phyloP scores from a whole-genome alignment of 2,329 filamentous ascomycete species.

The Aspergillus flavus region DNA sequence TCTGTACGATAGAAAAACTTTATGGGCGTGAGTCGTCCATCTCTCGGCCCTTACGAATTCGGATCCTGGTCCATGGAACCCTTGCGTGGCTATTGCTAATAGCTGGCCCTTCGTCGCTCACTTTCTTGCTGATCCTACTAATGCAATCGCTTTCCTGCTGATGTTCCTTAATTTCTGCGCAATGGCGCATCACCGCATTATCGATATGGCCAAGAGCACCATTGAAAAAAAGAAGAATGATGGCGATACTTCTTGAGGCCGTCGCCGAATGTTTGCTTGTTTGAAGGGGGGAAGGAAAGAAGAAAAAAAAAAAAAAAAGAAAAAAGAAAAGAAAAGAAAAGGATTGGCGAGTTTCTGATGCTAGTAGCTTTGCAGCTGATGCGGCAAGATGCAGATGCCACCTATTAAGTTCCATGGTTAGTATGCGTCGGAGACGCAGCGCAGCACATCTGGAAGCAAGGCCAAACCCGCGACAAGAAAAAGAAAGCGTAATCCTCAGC shows the following conservation, averaged over 20 bases:
- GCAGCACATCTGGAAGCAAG: conserved; percentile 14
- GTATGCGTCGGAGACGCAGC: conserved; percentile 19
- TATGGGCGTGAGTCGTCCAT: background rate
- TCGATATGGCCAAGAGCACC: background rate
- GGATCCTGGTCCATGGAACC: conserved; percentile 15
- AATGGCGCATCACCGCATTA: conserved; percentile 1
- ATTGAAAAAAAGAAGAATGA: background rate
- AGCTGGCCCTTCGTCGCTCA: conserved; percentile 10
- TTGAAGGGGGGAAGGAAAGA: background rate
- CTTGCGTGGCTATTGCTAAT: conserved; percentile 23
- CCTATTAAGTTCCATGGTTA: conserved; percentile 24
- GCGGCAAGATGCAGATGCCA: conserved; percentile 26
- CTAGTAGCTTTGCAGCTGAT: conserved; percentile 24
- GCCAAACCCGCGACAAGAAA: conserved; percentile 5
- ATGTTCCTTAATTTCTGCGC: conserved; percentile 4
- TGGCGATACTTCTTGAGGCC: background rate
- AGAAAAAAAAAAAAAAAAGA: conserved; percentile 4
- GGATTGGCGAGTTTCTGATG: conserved; percentile 14
- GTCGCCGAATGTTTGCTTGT: background rate
- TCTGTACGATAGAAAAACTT: background rate
- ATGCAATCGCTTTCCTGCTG: conserved; percentile 8
- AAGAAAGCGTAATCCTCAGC: conserved; percentile 22
- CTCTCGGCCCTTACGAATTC: conserved; percentile 16
- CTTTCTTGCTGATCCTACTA: conserved; percentile 14
- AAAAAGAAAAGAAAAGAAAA: background rate